phyloP scores from a whole-genome alignment of 768 basidiomycete species.

The Pulveroboletus sp. region DNA sequence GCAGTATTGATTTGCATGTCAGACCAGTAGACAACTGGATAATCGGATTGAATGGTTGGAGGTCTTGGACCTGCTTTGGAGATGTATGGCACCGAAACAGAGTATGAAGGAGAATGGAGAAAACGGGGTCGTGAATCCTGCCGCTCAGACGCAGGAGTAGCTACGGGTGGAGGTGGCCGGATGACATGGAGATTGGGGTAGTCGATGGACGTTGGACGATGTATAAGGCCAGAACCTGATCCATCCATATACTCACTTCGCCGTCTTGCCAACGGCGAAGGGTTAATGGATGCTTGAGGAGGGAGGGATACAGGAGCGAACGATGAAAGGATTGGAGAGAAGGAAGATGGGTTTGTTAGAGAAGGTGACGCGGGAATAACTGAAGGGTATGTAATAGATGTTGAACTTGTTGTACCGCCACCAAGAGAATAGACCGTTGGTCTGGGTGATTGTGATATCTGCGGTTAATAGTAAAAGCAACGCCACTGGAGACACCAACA shows the following conservation, averaged over 20 bases:
- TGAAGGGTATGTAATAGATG: slow-evolving; percentile 51
- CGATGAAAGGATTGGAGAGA: slow-evolving; percentile 35
- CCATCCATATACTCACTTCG: slow-evolving; percentile 78
- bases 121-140: slow-evolving; percentile 69
- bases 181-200: slow-evolving; percentile 74
- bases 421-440: slow-evolving; percentile 33
- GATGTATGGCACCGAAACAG: slow-evolving; percentile 17
- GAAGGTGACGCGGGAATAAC: slow-evolving; percentile 39
- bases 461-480: slow-evolving; percentile 9
- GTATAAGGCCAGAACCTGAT: slow-evolving; percentile 43
- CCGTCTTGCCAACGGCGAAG: slow-evolving; percentile 67
- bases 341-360: slow-evolving; percentile 35
- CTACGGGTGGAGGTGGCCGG: slow-evolving; percentile 77
- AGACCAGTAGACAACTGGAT: slow-evolving; percentile 80
- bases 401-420: slow-evolving; percentile 34
- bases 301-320: slow-evolving; percentile 54
- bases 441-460: slow-evolving; percentile 36
- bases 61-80: slow-evolving; percentile 44
- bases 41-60: slow-evolving; percentile 68
- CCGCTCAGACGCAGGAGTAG: slow-evolving; percentile 62
- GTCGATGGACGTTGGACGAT: slow-evolving; percentile 56
- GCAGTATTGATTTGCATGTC: slow-evolving; percentile 74
- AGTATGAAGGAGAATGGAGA: slow-evolving; percentile 34
- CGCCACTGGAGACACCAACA: slow-evolving; percentile 3
- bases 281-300: slow-evolving; percentile 82